Evolutionary conservation across 2,329 filamentous ascomycete species (phyloP), one percentile per base, ranked within the genome.

Genomic region (Ceratocystis alfenasii): DNA sequence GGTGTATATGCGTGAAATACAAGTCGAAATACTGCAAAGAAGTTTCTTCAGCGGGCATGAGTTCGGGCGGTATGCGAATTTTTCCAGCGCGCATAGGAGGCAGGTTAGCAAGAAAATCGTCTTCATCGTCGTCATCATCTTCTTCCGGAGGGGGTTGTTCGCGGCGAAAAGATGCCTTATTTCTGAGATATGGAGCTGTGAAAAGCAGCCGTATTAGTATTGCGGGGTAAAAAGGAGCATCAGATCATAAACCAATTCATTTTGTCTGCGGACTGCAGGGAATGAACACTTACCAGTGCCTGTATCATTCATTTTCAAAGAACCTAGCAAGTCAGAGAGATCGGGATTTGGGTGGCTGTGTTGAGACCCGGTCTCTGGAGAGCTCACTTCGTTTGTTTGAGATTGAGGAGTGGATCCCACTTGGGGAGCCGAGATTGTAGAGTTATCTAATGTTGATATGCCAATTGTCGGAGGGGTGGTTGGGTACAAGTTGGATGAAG

Each of bases 1-100:
- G 92, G 72, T 97, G 94, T 41, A 96, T 88, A 70, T 96, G 87
- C 44, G 81, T 79, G 74, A 97, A 97, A 74, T 90, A 97, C 55
- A 95, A 87, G 48, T 94, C 86, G 73, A 97, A 95, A 73, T 94
- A 95, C 45, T 88, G 83, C 72, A 91, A 78, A 3, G 87, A 87
- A 45, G 89, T 89, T 57, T 90, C 86, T 41, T 96, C 90, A 36
- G 87, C 83, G 0, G 93, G 93, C 91, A 97, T 96, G 72, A 97
- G 82, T 71, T 95, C 91, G 0, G 88, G 89, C 0, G 93, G 94
- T 68, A 97, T 96, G 45, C 90, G 85, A 67, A 96, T 87, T 67
- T 88, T 91, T 7, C 85, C 83, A 5, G 82, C 81, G 17, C 83
- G 81, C 44, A 87, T 82, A 12, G 85, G 83, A 44, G 90, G 91